Conservation (phyloP, 164 flowering plant genomes). For the Tetracentron sinense region DNA sequence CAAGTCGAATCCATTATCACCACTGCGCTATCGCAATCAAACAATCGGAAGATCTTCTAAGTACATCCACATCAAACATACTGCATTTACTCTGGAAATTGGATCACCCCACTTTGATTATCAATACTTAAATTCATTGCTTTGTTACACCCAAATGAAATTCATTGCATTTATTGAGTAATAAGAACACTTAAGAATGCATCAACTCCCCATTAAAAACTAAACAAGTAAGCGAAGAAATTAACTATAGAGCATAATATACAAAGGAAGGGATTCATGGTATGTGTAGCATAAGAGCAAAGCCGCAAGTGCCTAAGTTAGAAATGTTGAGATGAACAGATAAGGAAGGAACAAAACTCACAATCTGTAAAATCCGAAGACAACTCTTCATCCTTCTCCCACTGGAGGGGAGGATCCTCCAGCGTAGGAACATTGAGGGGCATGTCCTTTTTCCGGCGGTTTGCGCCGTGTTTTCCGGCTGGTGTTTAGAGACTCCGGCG, state of each 20-base stretch:
- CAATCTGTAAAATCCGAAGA: slow-evolving; percentile 28
- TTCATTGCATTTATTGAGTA: too few species aligned
- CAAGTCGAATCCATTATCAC: background rate
- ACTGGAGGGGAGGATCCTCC: slow-evolving; percentile 15
- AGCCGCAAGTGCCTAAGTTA: too few species aligned
- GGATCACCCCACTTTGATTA: too few species aligned
- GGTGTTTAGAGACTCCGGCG: slow-evolving; percentile 17
- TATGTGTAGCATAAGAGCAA: too few species aligned
- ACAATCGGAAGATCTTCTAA: background rate
- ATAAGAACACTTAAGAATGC: too few species aligned
- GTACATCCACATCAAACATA: background rate
- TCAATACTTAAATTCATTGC: too few species aligned
- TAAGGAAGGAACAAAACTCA: slow-evolving; percentile 14
- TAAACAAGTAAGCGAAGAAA: background rate
- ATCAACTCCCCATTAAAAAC: too few species aligned
- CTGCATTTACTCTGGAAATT: too few species aligned
- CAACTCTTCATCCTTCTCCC: slow-evolving; percentile 25
- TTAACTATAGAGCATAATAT: too few species aligned
- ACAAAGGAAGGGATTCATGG: too few species aligned
- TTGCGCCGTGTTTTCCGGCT: slow-evolving; percentile 28
- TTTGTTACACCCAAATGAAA: background rate
- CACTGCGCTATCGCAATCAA: background rate
- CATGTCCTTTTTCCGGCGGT: slow-evolving; percentile 35
- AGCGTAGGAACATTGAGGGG: slow-evolving; percentile 34
- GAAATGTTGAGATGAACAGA: background rate